Evolutionary conservation across 75 land plant genomes (phyloP), one percentile per base, ranked within the genome.

Genomic region (Pinus tabuliformis): DNA sequence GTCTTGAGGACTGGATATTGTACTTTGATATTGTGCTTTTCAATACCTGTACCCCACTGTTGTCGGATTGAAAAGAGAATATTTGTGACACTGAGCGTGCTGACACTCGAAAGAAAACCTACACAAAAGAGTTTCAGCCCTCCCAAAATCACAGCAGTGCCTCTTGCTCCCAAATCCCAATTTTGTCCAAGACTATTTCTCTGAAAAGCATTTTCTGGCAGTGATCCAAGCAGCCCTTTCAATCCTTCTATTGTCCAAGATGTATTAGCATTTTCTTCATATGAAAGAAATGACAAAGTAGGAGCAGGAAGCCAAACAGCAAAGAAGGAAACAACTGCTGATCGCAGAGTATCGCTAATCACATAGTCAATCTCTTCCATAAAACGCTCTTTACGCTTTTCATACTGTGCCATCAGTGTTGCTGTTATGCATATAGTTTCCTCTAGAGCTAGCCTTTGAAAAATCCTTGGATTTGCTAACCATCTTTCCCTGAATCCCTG

Each of bases 221-320:
- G 77, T 57, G 91, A 84, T 6, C 91, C 97, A 52, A 95, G 83
- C 52, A 95, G 76, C 21, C 87, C 93, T 70, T 84, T 81, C 59
- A 93, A 77, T 14, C 86, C 78, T 71, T 91, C 92, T 14, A 90
- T 68, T 66, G 76, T 82, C 15, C 88, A 85, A 28, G 83, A 59
- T 13, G 72, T 76, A 76, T 71, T 21, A 12, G 61, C 75, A 16
- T 83, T 83, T 68, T 87, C 81, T 73, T 81, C 87, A 76, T 71
- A 76, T 9, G 90, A 77, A 22, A 95, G 82, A 78, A 93, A 95
- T 42, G 98, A 90, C 11, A 95, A 75, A 24, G 93, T 95, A 62
- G 98, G 98, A 42, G 98, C 98, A 76, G 98, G 98, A 82, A 95
- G 93, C 98, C 98, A 95, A 60, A 95, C 98, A 30, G 98, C 93